Base-by-base conservation (phyloP, 2,329 filamentous ascomycete genomes). In the Ophioceras dolichostomum region DNA sequence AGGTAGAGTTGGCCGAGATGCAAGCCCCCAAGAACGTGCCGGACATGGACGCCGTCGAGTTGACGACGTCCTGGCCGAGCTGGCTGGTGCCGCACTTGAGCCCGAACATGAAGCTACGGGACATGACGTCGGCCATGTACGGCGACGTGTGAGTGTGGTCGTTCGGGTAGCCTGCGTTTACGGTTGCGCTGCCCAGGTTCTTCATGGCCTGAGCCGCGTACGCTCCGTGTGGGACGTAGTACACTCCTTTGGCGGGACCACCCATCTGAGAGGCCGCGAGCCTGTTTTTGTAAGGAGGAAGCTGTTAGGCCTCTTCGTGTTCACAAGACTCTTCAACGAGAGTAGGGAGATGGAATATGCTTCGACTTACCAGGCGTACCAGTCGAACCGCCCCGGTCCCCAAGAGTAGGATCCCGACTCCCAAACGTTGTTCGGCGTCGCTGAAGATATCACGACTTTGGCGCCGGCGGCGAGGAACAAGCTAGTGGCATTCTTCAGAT, bases 71-170 rank as follows among this genome's bases (percentile, higher is more conserved):
- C 29, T 32, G 39, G 12, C 41, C 41, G 4, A 44, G 37, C 22
- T 39, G 36, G 35, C 43, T 43, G 2, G 38, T 41, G 28, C 43
- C 43, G 26, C 43, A 44, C 3, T 35, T 31, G 5, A 44, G 43
- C 34, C 43, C 43, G 10, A 37, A 35, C 17, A 44, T 18, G 46
- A 79, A 80, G 5, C 70, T 65, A 46, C 69, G 60, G 0, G 73
- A 65, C 37, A 73, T 68, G 4, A 67, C 55, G 41, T 71, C 59
- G 2, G 76, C 73, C n/a, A 73, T 68, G 20, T 55, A 58, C 0
- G 70, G 58, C 36, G 64, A 68, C 2, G 75, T 78, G 51, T 79
- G 76, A 0, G 75, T 80, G 51, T 80, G 75, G 45, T 79, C 75
- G 16, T 62, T 62, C 0, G 74, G 70, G 42, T 67, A 81, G 43